These are phyloP conservation scores for Debaryomyces coudertii DNA, from an alignment of 1,139 yeast genomes.

Conservation along the genomic window DNA sequence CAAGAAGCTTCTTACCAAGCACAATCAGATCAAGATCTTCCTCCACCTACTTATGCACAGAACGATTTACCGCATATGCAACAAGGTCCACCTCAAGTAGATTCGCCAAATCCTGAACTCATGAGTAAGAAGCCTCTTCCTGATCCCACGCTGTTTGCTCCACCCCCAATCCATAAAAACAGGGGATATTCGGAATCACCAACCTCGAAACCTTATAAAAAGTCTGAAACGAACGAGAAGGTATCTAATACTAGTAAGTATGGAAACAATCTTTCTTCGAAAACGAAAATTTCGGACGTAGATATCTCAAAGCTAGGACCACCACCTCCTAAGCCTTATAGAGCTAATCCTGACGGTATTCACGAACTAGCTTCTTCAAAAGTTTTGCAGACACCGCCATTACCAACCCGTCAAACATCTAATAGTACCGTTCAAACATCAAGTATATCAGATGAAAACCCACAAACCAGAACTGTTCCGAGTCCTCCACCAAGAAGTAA, in stretches of 20 bases:
- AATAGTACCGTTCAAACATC: neutral
- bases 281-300: constrained; percentile 27
- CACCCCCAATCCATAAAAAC: constrained; percentile 43
- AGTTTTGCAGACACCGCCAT: neutral
- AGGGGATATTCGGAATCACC: constrained; percentile 16
- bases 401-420: constrained; percentile 1
- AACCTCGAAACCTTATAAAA: neutral
- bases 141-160: constrained; percentile 44
- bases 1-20: neutral
- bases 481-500: constrained; percentile 5
- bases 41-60: neutral
- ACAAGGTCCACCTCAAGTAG: neutral
- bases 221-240: neutral
- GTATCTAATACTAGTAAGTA: neutral
- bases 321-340: constrained; percentile 14
- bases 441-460: neutral
- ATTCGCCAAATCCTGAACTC: constrained; percentile 1
- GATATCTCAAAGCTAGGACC: constrained; percentile 30
- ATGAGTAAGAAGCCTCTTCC: constrained; percentile 9
- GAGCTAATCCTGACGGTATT: neutral
- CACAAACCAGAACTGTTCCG: neutral
- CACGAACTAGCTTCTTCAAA: neutral
- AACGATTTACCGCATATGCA: neutral
- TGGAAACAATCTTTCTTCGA: constrained; percentile 9
- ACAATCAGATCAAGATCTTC: neutral